A percentile compares a stretch with the other conserved stretches of the same genome.
phyloP scores from a whole-genome alignment of 192 early-diverging fungal species.

The Podila clonocystis region DNA sequence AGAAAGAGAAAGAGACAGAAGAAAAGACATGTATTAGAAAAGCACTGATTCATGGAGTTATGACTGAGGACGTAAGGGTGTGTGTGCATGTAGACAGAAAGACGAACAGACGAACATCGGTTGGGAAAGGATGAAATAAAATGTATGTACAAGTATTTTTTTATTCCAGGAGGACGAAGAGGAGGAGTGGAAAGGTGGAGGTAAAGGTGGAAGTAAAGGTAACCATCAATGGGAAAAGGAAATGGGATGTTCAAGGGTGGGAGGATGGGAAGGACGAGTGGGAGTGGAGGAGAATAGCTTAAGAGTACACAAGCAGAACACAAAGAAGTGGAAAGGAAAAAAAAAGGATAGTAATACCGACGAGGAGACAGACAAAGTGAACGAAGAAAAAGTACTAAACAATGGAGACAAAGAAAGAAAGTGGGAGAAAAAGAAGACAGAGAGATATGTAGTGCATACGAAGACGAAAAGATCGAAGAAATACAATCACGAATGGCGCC shows the following conservation, averaged over 20 bases:
- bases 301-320: too few species aligned
- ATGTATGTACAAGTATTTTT: too few species aligned
- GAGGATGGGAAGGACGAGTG: not conserved
- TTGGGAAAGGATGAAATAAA: too few species aligned
- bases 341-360: too few species aligned
- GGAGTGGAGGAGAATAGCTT: not conserved
- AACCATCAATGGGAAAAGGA: not conserved
- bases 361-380: not conserved
- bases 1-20: too few species aligned
- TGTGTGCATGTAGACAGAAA: too few species aligned
- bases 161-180: not conserved
- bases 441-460: not conserved
- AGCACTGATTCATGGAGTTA: too few species aligned
- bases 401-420: not conserved
- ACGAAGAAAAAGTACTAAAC: not conserved
- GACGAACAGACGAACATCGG: too few species aligned
- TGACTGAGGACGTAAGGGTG: too few species aligned
- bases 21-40: too few species aligned
- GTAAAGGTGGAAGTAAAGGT: not conserved
- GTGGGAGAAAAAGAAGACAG: not conserved
- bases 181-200: not conserved
- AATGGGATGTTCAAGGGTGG: not conserved
- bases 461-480: not conserved
- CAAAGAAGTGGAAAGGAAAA: too few species aligned
- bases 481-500: too few species aligned